Evolutionary conservation across 371 early-diverging fungal genomes (phyloP).

Genomic region (Mucor circinelloides): DNA sequence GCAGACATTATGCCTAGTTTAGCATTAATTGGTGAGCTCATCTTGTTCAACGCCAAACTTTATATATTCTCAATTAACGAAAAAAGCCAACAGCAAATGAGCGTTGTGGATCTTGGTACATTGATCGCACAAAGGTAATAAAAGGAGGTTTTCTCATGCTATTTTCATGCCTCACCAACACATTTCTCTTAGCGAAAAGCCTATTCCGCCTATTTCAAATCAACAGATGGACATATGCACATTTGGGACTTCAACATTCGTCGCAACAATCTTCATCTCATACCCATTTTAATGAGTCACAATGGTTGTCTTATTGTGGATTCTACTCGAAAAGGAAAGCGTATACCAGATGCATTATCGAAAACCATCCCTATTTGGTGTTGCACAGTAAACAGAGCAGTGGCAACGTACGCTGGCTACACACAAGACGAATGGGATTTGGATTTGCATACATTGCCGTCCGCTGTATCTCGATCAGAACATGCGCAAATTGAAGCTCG

Average conservation of each 20-base stretch:
- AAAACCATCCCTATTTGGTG: slow-evolving; percentile 94
- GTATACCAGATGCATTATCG: slow-evolving; percentile 81
- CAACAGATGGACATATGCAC: slow-evolving; percentile 88
- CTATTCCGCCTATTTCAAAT: slow-evolving; percentile 84
- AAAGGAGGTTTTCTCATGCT: slow-evolving; percentile 3
- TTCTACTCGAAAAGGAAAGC: slow-evolving; percentile 84
- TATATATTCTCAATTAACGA: background rate
- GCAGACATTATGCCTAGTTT: slow-evolving; percentile 57
- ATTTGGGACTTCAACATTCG: slow-evolving; percentile 83
- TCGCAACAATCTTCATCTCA: slow-evolving; percentile 75
- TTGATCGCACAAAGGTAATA: slow-evolving; percentile 66
- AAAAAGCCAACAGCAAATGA: slow-evolving; percentile 62
- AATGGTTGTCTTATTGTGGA: slow-evolving; percentile 84
- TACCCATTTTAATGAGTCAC: slow-evolving; percentile 56
- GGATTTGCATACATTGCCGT: slow-evolving; percentile 66
- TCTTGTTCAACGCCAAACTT: background rate
- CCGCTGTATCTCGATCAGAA: slow-evolving; percentile 71
- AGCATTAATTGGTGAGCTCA: slow-evolving; percentile 62
- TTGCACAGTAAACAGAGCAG: slow-evolving; percentile 66
- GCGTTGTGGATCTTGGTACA: slow-evolving; percentile 86
- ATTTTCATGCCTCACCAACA: background rate
- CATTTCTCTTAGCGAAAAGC: slow-evolving; percentile 49
- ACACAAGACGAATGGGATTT: slow-evolving; percentile 51
- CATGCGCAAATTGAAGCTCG: slow-evolving; percentile 66
- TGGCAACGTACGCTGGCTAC: slow-evolving; percentile 17